A percentile compares a stretch with the other conserved stretches of the same genome.
Conservation (phyloP, 2,329 filamentous ascomycete species). For the Hypoxylon sp. region DNA sequence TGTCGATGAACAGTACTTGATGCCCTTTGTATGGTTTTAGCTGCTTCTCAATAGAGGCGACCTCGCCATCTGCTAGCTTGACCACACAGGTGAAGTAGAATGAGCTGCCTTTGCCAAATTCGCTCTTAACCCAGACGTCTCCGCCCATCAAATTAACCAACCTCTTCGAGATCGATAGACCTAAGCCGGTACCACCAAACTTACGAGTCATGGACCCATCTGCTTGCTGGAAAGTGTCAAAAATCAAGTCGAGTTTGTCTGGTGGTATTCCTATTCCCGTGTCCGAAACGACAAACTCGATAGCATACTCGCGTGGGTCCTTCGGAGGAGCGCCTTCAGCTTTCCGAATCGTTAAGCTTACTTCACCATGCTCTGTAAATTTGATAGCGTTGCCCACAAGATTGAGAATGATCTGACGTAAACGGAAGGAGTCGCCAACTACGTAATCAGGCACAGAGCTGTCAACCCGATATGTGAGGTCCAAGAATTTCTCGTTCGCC, state of each 20-base stretch:
- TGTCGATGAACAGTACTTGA: slow-evolving; percentile 94
- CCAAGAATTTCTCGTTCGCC: slow-evolving; percentile 94
- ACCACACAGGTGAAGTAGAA: slow-evolving; percentile 98
- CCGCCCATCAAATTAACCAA: slow-evolving; percentile 97
- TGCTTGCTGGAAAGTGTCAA: slow-evolving; percentile 98
- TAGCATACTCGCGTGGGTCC: slow-evolving; percentile 84
- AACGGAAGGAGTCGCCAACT: slow-evolving; percentile 94
- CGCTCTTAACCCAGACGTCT: slow-evolving; percentile 95
- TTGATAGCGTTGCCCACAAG: slow-evolving; percentile 99
- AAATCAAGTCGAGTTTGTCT: slow-evolving; percentile 96
- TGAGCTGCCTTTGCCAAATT: slow-evolving; percentile 89
- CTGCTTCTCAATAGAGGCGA: slow-evolving; percentile 83
- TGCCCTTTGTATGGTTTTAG: slow-evolving; percentile 93
- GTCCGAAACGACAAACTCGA: slow-evolving; percentile 95
- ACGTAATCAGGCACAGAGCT: slow-evolving; percentile 95
- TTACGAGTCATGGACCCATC: slow-evolving; percentile 97
- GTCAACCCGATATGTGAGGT: slow-evolving; percentile 93
- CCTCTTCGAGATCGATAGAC: slow-evolving; percentile 94
- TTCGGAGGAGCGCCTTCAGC: slow-evolving; percentile 74
- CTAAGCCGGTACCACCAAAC: slow-evolving; percentile 94
- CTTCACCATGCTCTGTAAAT: slow-evolving; percentile 96
- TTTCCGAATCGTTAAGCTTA: slow-evolving; percentile 90
- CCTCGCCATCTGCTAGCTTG: slow-evolving; percentile 83
- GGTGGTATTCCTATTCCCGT: slow-evolving; percentile 97
- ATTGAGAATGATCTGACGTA: slow-evolving; percentile 97